These are phyloP conservation scores for Inosperma sp. DNA, from an alignment of 768 basidiomycete genomes.

Conservation along the genomic window DNA sequence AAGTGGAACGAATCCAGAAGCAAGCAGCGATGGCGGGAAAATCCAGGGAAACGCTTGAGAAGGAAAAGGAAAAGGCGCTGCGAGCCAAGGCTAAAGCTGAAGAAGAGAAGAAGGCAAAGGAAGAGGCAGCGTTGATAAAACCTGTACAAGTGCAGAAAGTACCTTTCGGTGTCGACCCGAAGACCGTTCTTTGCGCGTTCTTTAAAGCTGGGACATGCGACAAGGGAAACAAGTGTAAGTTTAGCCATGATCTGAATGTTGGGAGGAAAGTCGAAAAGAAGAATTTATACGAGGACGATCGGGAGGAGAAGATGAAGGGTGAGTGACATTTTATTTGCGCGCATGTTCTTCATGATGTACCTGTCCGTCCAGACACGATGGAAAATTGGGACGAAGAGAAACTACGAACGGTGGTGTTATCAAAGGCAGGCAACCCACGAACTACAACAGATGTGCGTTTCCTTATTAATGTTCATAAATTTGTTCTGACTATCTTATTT, in stretches of 20 bases:
- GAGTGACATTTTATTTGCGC: conserved; percentile 18
- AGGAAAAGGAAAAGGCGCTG: conserved; percentile 80
- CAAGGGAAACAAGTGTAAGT: conserved; percentile 95
- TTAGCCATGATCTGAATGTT: conserved; percentile 88
- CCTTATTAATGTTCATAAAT: background rate
- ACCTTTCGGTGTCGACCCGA: conserved; percentile 94
- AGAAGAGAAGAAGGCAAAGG: conserved; percentile 79
- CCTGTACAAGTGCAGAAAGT: conserved; percentile 81
- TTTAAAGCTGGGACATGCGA: conserved; percentile 92
- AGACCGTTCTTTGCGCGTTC: conserved; percentile 88
- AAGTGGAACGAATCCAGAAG: conserved; percentile 75
- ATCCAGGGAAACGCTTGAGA: conserved; percentile 71
- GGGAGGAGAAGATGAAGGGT: conserved; percentile 79
- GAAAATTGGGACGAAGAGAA: conserved; percentile 97
- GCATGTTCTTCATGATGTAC: background rate
- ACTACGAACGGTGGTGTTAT: conserved; percentile 78
- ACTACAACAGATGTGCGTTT: conserved; percentile 83
- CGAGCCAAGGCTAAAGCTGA: conserved; percentile 71
- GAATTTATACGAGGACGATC: conserved; percentile 84
- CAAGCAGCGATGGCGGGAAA: conserved; percentile 74
- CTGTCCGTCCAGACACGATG: conserved; percentile 76
- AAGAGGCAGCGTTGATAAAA: conserved; percentile 79
- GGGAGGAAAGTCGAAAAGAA: conserved; percentile 93
- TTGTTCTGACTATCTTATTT: background rate
- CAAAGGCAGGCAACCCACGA: conserved; percentile 85